These are phyloP conservation scores for Chrysopogon serrulatus DNA, from an alignment of 176 grass and related monocot genomes.

Conservation along the genomic window DNA sequence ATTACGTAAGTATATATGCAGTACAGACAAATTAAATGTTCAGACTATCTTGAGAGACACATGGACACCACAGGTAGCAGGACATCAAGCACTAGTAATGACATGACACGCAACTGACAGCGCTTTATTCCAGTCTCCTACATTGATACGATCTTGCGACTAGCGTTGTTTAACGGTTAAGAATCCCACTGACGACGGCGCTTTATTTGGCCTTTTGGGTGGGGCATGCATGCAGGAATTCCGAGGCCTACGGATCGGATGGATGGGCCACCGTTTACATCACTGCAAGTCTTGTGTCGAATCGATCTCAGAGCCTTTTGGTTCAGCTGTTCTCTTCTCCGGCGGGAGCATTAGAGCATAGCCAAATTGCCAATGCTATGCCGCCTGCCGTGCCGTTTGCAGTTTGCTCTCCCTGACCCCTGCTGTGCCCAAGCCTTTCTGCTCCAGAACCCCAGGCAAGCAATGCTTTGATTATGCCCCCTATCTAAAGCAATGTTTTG, in stretches of 20 bases:
- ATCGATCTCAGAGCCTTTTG: conserved; percentile 16
- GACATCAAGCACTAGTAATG: background rate
- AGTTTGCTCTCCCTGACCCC: no score
- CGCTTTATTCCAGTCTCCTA: background rate
- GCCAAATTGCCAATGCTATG: background rate
- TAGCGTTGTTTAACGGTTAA: background rate
- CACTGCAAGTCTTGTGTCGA: conserved; percentile 7
- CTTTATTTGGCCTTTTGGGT: background rate
- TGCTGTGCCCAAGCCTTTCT: conserved; percentile 31
- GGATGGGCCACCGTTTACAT: conserved; percentile 31
- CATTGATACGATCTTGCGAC: background rate
- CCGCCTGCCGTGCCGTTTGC: background rate
- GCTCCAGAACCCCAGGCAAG: conserved; percentile 27
- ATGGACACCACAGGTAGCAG: background rate
- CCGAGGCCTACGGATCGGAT: background rate
- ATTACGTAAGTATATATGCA: no score
- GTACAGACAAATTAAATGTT: background rate
- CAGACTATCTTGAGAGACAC: background rate
- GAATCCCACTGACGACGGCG: background rate
- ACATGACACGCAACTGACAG: background rate
- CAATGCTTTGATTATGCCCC: background rate
- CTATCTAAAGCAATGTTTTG: conserved; percentile 21
- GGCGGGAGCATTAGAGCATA: background rate
- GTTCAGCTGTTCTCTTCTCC: background rate
- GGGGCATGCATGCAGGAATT: background rate